Conservation (phyloP, 129 eudicot genomes). For the Artemisia tridentata region DNA sequence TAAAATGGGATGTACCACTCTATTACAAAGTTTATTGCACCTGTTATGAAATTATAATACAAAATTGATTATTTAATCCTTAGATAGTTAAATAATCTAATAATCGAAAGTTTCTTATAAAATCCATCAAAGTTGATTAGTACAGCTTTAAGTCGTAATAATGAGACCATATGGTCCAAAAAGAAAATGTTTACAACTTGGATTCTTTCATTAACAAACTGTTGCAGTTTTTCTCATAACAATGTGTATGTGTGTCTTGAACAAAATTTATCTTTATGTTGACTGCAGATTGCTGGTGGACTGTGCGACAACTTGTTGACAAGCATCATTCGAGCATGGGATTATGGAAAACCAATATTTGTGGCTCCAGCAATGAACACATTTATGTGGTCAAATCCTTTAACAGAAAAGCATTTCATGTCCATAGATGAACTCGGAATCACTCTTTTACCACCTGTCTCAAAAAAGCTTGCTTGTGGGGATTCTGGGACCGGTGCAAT, state of each 20-base stretch:
- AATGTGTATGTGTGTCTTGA: background rate
- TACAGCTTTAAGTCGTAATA: no score
- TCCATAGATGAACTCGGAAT: constrained; percentile 69
- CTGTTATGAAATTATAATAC: no score
- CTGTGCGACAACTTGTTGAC: constrained; percentile 91
- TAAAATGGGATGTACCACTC: no score
- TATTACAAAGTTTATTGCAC: no score
- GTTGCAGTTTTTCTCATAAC: no score
- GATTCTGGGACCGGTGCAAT: constrained; percentile 96
- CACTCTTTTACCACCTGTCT: constrained; percentile 74
- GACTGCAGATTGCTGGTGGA: constrained; percentile 69
- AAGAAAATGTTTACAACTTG: no score
- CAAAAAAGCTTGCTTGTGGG: constrained; percentile 88
- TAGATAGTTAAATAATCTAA: no score
- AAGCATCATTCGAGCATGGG: constrained; percentile 90
- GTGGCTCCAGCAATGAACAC: constrained; percentile 97
- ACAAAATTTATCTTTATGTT: background rate
- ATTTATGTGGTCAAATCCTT: constrained; percentile 84
- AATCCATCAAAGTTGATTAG: no score
- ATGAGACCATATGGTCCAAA: no score
- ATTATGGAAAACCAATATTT: constrained; percentile 76
- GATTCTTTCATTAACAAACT: no score
- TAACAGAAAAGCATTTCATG: constrained; percentile 81
- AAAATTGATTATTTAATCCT: no score
- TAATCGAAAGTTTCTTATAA: no score